Percentiles rank a stretch among this genome's conserved stretches.
Evolutionary conservation across 129 eudicot genomes (phyloP).

Genomic region (Logfia minima): DNA sequence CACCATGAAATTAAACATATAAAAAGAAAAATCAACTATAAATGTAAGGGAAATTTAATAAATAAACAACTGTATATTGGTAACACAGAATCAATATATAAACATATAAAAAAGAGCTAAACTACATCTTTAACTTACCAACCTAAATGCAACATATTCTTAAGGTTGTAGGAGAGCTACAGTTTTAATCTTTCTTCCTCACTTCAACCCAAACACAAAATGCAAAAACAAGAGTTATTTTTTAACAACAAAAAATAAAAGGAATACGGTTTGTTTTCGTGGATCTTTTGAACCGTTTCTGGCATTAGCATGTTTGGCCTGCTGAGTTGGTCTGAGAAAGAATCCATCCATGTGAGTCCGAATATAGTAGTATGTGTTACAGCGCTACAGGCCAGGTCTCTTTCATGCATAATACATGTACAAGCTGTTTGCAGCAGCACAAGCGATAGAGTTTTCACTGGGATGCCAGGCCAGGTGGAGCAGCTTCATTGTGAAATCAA

Average conservation of each 20-base stretch:
- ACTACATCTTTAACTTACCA: constrained; percentile 35
- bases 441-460: constrained; percentile 87
- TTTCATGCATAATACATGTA: constrained; percentile 96
- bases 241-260: constrained; percentile 37
- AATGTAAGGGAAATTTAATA: constrained; percentile 8
- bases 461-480: constrained; percentile 99
- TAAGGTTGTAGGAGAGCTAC: constrained; percentile 57
- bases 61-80: not conserved
- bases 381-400: constrained; percentile 13
- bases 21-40: not conserved
- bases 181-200: constrained; percentile 53
- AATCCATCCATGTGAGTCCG: constrained; percentile 25
- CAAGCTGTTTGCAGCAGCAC: constrained; percentile 99
- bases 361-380: constrained; percentile 27
- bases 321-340: constrained; percentile 30
- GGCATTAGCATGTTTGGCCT: constrained; percentile 7
- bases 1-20: too few species aligned
- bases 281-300: constrained; percentile 9
- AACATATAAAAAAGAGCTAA: constrained; percentile 34
- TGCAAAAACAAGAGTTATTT: constrained; percentile 32
- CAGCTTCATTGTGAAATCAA: constrained; percentile 86
- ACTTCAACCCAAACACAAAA: constrained; percentile 56
- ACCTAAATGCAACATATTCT: constrained; percentile 42
- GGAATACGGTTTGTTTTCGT: constrained; percentile 23
- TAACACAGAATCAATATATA: constrained; percentile 17